Percentiles rank a stretch among this genome's conserved stretches.
phyloP scores from a whole-genome alignment of 768 basidiomycete species.

The Russula abietina region DNA sequence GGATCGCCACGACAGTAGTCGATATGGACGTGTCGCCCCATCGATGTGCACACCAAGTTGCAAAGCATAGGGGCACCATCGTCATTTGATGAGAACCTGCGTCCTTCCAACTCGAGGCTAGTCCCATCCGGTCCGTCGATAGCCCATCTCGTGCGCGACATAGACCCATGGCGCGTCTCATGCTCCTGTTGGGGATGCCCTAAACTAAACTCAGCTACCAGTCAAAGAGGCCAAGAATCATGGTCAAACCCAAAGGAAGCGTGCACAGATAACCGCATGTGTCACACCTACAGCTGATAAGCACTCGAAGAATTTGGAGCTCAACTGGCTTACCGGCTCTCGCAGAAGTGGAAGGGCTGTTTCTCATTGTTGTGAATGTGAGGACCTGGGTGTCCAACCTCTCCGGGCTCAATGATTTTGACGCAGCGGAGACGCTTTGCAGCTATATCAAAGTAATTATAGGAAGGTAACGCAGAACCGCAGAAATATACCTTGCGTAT shows the following conservation, averaged over 20 bases:
- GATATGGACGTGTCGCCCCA: slow-evolving; percentile 55
- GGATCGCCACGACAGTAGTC: slow-evolving; percentile 46
- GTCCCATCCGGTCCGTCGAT: slow-evolving; percentile 49
- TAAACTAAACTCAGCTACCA: slow-evolving; percentile 25
- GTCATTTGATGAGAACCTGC: slow-evolving; percentile 47
- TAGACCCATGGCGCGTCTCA: slow-evolving; percentile 58
- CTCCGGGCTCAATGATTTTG: slow-evolving; percentile 41
- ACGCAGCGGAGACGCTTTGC: slow-evolving; percentile 48
- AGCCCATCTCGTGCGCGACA: slow-evolving; percentile 53
- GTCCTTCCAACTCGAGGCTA: slow-evolving; percentile 48
- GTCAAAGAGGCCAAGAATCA: background rate
- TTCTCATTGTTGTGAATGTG: slow-evolving; percentile 47
- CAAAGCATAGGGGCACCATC: slow-evolving; percentile 62
- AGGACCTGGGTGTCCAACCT: slow-evolving; percentile 39
- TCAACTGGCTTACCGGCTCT: slow-evolving; percentile 35
- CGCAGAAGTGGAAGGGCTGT: slow-evolving; percentile 49
- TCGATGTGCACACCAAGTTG: slow-evolving; percentile 48
- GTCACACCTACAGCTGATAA: slow-evolving; percentile 38
- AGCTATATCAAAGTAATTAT: slow-evolving; percentile 30
- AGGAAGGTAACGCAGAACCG: background rate
- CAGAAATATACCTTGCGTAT: slow-evolving; percentile 44
- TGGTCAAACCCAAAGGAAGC: slow-evolving; percentile 42
- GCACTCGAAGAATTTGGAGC: background rate
- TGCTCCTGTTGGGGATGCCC: slow-evolving; percentile 57
- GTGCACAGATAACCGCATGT: slow-evolving; percentile 56